Conservation (phyloP, 1,284 basidiomycete genomes). For the Irpex sp. region DNA sequence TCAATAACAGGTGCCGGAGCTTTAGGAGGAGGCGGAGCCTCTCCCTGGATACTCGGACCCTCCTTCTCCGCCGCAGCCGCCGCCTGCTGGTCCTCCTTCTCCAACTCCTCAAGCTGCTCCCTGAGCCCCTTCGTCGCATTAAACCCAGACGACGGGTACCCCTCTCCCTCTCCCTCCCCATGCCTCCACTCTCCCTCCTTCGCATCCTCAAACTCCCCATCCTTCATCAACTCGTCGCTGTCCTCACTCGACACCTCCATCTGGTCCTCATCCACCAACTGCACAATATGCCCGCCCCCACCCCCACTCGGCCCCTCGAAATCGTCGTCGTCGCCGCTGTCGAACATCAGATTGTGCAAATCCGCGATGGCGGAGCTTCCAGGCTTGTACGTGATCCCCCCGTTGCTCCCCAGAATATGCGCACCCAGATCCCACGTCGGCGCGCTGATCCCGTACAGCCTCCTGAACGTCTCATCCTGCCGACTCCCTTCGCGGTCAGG, state of each 20-base stretch:
- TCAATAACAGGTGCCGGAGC: constrained; percentile 35
- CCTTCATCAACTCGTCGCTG: constrained; percentile 4
- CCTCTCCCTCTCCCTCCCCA: neutral
- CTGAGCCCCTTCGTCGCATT: constrained; percentile 51
- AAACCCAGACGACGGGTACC: constrained; percentile 22
- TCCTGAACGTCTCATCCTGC: neutral
- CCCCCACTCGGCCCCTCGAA: constrained; percentile 28
- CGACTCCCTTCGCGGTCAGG: neutral
- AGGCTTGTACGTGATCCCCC: constrained; percentile 55
- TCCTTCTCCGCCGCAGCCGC: constrained; percentile 13
- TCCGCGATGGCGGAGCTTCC: constrained; percentile 42
- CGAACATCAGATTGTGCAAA: constrained; percentile 40
- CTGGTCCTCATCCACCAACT: constrained; percentile 32
- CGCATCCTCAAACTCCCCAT: constrained; percentile 24
- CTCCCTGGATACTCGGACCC: constrained; percentile 29
- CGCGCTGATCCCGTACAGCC: neutral
- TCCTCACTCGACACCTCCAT: constrained; percentile 15
- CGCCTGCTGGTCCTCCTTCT: constrained; percentile 29
- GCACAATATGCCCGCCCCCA: neutral
- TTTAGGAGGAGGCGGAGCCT: constrained; percentile 38
- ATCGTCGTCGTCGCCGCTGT: constrained; percentile 46
- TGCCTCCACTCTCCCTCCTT: neutral
- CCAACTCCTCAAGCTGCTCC: constrained; percentile 56
- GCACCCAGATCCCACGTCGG: constrained; percentile 11
- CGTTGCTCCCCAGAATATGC: constrained; percentile 41